These are phyloP conservation scores for Plectosphaerella plurivora DNA, from an alignment of 2,329 filamentous ascomycete species.

Conservation along the genomic window DNA sequence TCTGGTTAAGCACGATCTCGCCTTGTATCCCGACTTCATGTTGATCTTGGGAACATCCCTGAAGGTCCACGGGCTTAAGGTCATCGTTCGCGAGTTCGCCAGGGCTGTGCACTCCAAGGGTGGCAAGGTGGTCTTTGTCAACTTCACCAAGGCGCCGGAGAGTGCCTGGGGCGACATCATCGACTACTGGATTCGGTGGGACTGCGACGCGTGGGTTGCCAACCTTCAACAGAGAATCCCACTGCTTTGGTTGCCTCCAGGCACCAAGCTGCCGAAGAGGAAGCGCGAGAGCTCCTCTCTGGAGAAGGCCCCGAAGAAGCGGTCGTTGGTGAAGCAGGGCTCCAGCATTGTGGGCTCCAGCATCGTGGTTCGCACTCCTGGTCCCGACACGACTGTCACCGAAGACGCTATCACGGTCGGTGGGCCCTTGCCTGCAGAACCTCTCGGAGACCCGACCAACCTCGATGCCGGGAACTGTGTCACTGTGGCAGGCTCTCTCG, in stretches of 20 bases:
- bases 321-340: not conserved
- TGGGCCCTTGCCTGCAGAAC: too few relatives aligned
- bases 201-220: slow-evolving; percentile 68
- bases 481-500: too few relatives aligned
- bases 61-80: slow-evolving; percentile 66
- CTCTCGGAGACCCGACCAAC: too few relatives aligned
- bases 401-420: too few relatives aligned
- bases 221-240: slow-evolving; percentile 57
- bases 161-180: slow-evolving; percentile 70
- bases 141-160: slow-evolving; percentile 67
- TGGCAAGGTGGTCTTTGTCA: slow-evolving; percentile 69
- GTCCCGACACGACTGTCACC: too few relatives aligned
- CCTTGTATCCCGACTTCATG: slow-evolving; percentile 60
- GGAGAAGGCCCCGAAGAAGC: slow-evolving; percentile 14
- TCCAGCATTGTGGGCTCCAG: not conserved
- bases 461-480: too few relatives aligned
- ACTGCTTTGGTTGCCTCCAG: slow-evolving; percentile 53
- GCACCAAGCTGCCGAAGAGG: slow-evolving; percentile 33
- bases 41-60: slow-evolving; percentile 69
- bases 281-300: slow-evolving; percentile 25
- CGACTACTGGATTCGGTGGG: slow-evolving; percentile 71
- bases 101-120: slow-evolving; percentile 65
- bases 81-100: slow-evolving; percentile 67
- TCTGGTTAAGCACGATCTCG: slow-evolving; percentile 64
- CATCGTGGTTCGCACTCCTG: not conserved